Evolutionary conservation across 257 asterid species (phyloP).

Genomic region (Linaria vulgaris): DNA sequence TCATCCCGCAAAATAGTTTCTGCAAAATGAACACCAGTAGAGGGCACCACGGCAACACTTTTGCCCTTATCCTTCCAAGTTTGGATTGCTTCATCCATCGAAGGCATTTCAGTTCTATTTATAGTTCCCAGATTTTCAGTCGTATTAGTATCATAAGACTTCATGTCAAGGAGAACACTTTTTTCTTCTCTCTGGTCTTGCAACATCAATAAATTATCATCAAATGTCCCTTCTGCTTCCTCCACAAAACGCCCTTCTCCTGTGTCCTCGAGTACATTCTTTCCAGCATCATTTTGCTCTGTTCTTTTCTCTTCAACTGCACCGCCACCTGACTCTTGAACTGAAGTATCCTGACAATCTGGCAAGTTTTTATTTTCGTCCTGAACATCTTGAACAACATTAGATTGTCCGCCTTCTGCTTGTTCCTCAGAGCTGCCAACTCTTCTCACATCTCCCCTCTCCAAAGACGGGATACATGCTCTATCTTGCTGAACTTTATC

Average conservation of each 20-base stretch:
- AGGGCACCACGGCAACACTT: slow-evolving; percentile 45
- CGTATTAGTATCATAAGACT: slow-evolving; percentile 37
- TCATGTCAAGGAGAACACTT: slow-evolving; percentile 35
- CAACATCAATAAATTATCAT: slow-evolving; percentile 41
- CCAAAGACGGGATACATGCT: slow-evolving; percentile 28
- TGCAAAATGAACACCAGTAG: slow-evolving; percentile 26
- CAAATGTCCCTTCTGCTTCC: slow-evolving; percentile 39
- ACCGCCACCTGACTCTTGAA: slow-evolving; percentile 27
- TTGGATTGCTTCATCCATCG: slow-evolving; percentile 39
- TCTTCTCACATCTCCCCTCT: slow-evolving; percentile 37
- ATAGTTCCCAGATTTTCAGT: slow-evolving; percentile 33
- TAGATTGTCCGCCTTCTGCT: slow-evolving; percentile 36
- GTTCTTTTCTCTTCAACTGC: slow-evolving; percentile 37
- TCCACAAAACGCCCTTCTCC: slow-evolving; percentile 44
- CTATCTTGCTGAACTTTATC: slow-evolving; percentile 32
- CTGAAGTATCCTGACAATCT: slow-evolving; percentile 34
- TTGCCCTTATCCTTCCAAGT: slow-evolving; percentile 72
- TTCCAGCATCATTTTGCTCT: slow-evolving; percentile 37
- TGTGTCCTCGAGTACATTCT: slow-evolving; percentile 33
- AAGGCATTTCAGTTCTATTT: slow-evolving; percentile 43
- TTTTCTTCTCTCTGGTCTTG: slow-evolving; percentile 46
- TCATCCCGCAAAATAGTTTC: slow-evolving; percentile 49
- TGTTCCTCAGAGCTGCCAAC: slow-evolving; percentile 35
- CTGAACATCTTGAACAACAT: slow-evolving; percentile 33
- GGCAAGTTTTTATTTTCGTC: slow-evolving; percentile 40